These are phyloP conservation scores for Aspergillus saccharolyticus DNA, from an alignment of 495 filamentous ascomycete species.

Conservation along the genomic window DNA sequence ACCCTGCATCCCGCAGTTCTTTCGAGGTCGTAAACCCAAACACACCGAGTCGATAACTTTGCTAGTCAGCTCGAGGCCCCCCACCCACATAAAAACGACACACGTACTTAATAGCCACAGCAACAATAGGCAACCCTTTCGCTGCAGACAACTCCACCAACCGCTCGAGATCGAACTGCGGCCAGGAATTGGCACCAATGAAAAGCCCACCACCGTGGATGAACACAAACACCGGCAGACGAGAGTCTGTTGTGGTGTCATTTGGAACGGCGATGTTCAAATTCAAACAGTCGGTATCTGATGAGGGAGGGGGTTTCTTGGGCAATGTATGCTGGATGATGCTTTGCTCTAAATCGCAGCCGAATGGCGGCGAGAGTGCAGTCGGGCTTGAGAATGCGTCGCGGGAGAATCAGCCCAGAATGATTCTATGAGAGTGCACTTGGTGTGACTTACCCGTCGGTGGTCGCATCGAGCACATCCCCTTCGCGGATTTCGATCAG, in stretches of 20 bases:
- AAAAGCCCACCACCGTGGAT: constrained; percentile 43
- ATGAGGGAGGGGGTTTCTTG: constrained; percentile 25
- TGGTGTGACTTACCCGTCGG: constrained; percentile 21
- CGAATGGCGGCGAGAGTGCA: constrained; percentile 20
- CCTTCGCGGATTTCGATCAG: constrained; percentile 19
- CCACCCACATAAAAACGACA: no score
- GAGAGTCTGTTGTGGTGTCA: constrained; percentile 21
- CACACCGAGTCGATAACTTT: constrained; percentile 43
- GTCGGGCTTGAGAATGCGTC: constrained; percentile 17
- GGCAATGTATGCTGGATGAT: constrained; percentile 28
- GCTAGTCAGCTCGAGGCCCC: neutral
- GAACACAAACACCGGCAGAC: constrained; percentile 41
- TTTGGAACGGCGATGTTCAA: constrained; percentile 39
- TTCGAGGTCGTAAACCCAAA: constrained; percentile 47
- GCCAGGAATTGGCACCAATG: constrained; percentile 36
- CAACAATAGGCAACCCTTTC: constrained; percentile 37
- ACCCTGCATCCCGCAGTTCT: constrained; percentile 28
- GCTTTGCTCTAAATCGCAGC: constrained; percentile 24
- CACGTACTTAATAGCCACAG: constrained; percentile 42
- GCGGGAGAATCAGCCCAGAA: neutral
- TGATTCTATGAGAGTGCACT: neutral
- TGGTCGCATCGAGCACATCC: constrained; percentile 24
- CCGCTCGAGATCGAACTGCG: constrained; percentile 34
- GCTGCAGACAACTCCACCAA: constrained; percentile 37
- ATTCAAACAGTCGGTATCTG: constrained; percentile 39